phyloP scores from a whole-genome alignment of 164 flowering plant species.

The Aristolochia fimbriata region DNA sequence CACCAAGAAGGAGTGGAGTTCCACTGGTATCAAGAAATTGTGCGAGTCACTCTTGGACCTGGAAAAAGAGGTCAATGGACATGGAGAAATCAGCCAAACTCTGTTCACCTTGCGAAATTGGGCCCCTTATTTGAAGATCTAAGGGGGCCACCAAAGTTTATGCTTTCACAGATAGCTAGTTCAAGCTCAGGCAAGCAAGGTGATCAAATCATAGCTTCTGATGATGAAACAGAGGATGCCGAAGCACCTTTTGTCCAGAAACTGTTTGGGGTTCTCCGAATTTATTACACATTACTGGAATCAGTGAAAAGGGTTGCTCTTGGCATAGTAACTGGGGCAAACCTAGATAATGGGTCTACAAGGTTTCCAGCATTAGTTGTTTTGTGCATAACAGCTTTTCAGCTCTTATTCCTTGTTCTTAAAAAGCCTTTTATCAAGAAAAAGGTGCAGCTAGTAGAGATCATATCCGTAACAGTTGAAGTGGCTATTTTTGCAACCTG shows the following conservation, averaged over 20 bases:
- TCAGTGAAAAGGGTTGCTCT: conserved; percentile 45
- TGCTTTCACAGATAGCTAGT: conserved; percentile 74
- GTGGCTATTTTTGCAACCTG: conserved; percentile 49
- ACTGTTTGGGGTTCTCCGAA: conserved; percentile 80
- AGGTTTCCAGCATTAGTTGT: conserved; percentile 39
- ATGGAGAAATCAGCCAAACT: conserved; percentile 59
- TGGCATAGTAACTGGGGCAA: conserved; percentile 60
- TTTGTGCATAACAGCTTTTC: conserved; percentile 61
- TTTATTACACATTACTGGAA: conserved; percentile 75
- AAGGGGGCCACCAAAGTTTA: conserved; percentile 94
- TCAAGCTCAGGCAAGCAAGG: conserved; percentile 23
- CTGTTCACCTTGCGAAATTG: conserved; percentile 31
- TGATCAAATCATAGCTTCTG: conserved; percentile 72
- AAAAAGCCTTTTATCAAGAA: conserved; percentile 96
- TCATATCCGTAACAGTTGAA: conserved; percentile 55
- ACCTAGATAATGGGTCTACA: conserved; percentile 28
- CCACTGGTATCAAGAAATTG: conserved; percentile 80
- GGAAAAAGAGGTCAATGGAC: conserved; percentile 98
- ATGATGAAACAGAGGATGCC: conserved; percentile 97
- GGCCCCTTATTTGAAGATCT: conserved; percentile 90
- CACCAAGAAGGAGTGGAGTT: conserved; percentile 65
- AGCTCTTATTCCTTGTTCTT: conserved; percentile 79
- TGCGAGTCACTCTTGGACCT: conserved; percentile 83
- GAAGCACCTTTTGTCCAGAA: conserved; percentile 90
- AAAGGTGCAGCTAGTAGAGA: conserved; percentile 81